Percentiles rank a stretch among this genome's conserved stretches.
These are phyloP conservation scores for Chlorella sp. DNA, from an alignment of 139 green algal species.

Conservation along the genomic window DNA sequence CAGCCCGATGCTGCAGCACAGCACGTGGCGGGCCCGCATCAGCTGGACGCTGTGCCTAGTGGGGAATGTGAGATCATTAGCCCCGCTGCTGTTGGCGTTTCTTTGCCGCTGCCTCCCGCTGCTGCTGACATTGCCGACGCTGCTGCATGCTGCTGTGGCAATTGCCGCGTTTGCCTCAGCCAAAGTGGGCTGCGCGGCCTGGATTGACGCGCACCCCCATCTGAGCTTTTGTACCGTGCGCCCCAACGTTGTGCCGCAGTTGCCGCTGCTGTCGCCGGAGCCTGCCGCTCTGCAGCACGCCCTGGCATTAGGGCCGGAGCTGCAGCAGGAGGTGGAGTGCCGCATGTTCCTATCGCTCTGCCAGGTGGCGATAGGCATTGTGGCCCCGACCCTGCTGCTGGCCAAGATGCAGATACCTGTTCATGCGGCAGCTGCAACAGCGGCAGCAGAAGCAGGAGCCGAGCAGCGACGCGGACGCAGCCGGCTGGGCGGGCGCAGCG, in stretches of 20 bases:
- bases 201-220: no score
- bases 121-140: no score
- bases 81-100: no score
- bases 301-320: neutral
- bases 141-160: no score
- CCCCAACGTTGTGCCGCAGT: neutral
- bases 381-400: neutral
- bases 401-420: neutral
- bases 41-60: neutral
- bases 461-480: neutral
- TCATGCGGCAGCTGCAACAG: neutral
- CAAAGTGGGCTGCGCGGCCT: no score
- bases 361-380: neutral
- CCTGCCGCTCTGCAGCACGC: neutral
- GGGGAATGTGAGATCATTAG: neutral
- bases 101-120: no score
- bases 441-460: neutral
- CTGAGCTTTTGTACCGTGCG: no score
- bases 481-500: no score
- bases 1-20: neutral
- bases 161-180: no score
- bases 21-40: neutral
- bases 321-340: neutral
- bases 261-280: neutral
- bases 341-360: neutral